A percentile compares a stretch with the other conserved stretches of the same genome.
These are phyloP conservation scores for Cryptosporidium meleagridis DNA, from an alignment of 169 alveolate genomes.

Conservation along the genomic window DNA sequence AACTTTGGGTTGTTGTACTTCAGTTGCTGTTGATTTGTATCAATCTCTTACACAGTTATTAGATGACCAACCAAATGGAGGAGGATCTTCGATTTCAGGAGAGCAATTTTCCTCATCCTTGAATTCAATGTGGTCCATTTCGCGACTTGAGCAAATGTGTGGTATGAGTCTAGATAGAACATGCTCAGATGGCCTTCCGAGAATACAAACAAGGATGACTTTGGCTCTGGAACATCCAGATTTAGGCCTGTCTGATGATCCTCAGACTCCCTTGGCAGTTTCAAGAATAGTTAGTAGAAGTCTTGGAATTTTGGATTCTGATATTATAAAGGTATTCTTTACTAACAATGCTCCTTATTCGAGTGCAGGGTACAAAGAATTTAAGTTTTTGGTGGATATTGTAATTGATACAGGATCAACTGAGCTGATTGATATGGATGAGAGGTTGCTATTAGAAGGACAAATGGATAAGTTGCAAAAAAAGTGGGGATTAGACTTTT, in stretches of 20 bases:
- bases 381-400: conserved; percentile 12
- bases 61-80: conserved; percentile 5
- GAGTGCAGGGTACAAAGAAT: background rate
- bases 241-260: background rate
- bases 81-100: background rate
- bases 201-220: conserved; percentile 23
- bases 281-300: conserved; percentile 25
- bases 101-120: background rate
- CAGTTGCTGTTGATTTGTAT: conserved; percentile 47
- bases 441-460: background rate
- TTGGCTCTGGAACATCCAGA: conserved; percentile 33
- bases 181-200: conserved; percentile 77
- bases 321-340: conserved; percentile 43
- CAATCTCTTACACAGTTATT: conserved; percentile 24
- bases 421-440: conserved; percentile 5
- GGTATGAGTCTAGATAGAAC: conserved; percentile 78
- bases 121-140: conserved; percentile 74
- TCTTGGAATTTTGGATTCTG: conserved; percentile 44
- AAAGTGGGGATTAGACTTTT: conserved; percentile 17
- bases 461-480: background rate
- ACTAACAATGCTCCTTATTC: background rate
- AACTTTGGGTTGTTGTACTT: conserved; percentile 58
- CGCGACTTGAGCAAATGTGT: conserved; percentile 78
- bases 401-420: conserved; percentile 34
- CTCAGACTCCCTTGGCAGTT: background rate